phyloP scores from a whole-genome alignment of 106 monocot species.

The Dendrobium huoshanense region DNA sequence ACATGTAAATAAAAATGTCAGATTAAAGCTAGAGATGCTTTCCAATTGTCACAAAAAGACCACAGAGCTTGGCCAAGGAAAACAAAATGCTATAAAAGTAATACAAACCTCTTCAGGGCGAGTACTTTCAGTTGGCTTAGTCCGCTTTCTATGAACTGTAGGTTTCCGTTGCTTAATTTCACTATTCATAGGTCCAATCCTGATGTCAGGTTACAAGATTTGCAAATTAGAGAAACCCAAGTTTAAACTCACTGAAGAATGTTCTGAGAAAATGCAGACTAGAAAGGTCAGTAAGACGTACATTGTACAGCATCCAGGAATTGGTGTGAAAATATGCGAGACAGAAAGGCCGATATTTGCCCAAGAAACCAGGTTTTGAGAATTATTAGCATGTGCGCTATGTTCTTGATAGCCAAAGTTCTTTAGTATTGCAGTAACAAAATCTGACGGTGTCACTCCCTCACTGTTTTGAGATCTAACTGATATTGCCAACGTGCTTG shows the following conservation, averaged over 20 bases:
- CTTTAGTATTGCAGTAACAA: slow-evolving; percentile 43
- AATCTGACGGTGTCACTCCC: slow-evolving; percentile 72
- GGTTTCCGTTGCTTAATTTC: slow-evolving; percentile 52
- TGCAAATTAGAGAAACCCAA: neutral
- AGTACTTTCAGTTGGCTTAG: slow-evolving; percentile 26
- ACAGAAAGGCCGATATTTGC: slow-evolving; percentile 39
- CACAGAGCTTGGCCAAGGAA: neutral
- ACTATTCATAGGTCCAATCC: slow-evolving; percentile 74
- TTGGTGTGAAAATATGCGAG: slow-evolving; percentile 38
- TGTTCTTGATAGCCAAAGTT: slow-evolving; percentile 45
- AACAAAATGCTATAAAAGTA: neutral
- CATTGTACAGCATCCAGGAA: slow-evolving; percentile 72
- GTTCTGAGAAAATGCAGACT: neutral
- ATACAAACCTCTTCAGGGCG: slow-evolving; percentile 65
- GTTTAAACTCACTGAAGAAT: neutral
- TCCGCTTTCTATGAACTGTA: slow-evolving; percentile 29
- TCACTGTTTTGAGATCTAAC: slow-evolving; percentile 45
- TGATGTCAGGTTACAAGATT: slow-evolving; percentile 14
- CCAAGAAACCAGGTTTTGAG: slow-evolving; percentile 31
- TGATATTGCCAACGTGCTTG: slow-evolving; percentile 44
- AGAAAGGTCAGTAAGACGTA: slow-evolving; percentile 16
- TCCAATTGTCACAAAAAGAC: neutral
- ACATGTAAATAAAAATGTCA: neutral
- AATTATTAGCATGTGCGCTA: slow-evolving; percentile 1
- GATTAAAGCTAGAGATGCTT: neutral